Percentiles rank a stretch among this genome's conserved stretches.
Evolutionary conservation across 768 basidiomycete species (phyloP).

Genomic region (Leucogyrophana mollusca): DNA sequence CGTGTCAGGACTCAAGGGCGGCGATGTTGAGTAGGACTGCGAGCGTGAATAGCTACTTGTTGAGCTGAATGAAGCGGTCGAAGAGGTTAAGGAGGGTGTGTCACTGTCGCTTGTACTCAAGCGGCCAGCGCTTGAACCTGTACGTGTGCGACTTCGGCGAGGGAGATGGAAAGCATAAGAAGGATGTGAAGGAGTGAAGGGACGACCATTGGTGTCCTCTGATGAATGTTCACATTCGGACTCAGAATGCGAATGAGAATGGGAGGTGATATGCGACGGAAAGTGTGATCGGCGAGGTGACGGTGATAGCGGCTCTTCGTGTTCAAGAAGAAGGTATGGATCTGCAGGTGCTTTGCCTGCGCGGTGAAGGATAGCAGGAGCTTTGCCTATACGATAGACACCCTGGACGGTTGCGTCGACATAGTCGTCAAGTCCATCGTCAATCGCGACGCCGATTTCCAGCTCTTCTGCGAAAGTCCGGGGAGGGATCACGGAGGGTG

Average conservation of each 20-base stretch:
- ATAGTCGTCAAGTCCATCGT: constrained; percentile 27
- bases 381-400: neutral
- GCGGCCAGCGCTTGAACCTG: constrained; percentile 23
- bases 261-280: constrained; percentile 5
- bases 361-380: neutral
- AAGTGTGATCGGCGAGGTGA: constrained; percentile 13
- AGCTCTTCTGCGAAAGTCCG: constrained; percentile 23
- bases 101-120: constrained; percentile 39
- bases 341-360: constrained; percentile 7
- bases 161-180: constrained; percentile 32
- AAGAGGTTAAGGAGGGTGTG: constrained; percentile 49
- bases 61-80: constrained; percentile 37
- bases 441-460: constrained; percentile 15
- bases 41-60: constrained; percentile 27
- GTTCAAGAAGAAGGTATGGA: constrained; percentile 29
- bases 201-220: constrained; percentile 26
- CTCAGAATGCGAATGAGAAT: constrained; percentile 24
- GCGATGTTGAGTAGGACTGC: constrained; percentile 24
- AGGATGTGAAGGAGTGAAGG: constrained; percentile 16
- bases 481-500: constrained; percentile 28
- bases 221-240: constrained; percentile 31
- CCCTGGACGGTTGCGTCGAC: constrained; percentile 25
- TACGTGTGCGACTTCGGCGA: constrained; percentile 26
- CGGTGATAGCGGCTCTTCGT: constrained; percentile 30
- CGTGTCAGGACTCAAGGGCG: constrained; percentile 31